A percentile compares a stretch with the other conserved stretches of the same genome.
phyloP scores from a whole-genome alignment of 2,329 filamentous ascomycete genomes.

The Dendryphion nanum region DNA sequence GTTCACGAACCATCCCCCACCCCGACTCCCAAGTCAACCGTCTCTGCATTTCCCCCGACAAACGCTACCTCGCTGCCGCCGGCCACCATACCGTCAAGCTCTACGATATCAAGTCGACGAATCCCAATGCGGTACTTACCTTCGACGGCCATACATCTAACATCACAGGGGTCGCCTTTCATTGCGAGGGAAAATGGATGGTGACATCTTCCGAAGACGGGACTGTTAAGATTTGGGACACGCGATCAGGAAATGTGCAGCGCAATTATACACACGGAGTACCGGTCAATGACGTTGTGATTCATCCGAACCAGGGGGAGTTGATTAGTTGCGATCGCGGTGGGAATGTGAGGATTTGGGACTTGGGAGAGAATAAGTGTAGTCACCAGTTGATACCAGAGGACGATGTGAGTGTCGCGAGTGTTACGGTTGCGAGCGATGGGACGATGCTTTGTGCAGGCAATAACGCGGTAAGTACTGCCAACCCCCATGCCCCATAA shows the following conservation, averaged over 20 bases:
- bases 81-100: conserved; percentile 89
- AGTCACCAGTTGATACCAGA: conserved; percentile 95
- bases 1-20: conserved; percentile 95
- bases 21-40: conserved; percentile 98
- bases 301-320: conserved; percentile 97
- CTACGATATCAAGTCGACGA: conserved; percentile 98
- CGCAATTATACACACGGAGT: conserved; percentile 88
- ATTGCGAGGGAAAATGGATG: conserved; percentile 99
- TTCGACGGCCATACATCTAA: conserved; percentile 97
- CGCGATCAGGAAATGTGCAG: conserved; percentile 79
- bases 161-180: conserved; percentile 94
- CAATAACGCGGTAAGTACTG: conserved; percentile 70
- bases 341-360: conserved; percentile 93
- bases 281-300: conserved; percentile 97
- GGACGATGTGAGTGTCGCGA: conserved; percentile 89
- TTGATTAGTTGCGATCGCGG: conserved; percentile 93
- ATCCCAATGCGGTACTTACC: conserved; percentile 85
- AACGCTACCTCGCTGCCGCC: conserved; percentile 84
- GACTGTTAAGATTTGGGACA: conserved; percentile 97
- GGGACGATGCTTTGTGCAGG: conserved; percentile 90
- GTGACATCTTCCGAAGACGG: conserved; percentile 96
- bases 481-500: not conserved
- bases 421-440: conserved; percentile 93
- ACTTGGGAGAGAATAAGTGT: conserved; percentile 94
- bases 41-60: conserved; percentile 96